Conservation (phyloP, 306 rosid genomes). For the Phaseolus lunatus region DNA sequence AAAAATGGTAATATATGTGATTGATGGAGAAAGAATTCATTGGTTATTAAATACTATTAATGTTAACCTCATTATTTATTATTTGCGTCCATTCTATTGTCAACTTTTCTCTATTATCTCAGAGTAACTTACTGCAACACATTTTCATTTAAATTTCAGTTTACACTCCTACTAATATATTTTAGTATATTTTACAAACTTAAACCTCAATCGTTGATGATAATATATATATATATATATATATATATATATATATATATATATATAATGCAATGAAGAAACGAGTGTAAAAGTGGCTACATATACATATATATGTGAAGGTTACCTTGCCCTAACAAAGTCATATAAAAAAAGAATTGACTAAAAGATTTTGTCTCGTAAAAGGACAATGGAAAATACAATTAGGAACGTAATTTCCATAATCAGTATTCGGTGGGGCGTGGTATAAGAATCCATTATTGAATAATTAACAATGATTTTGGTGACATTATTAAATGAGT, state of each 20-base stretch:
- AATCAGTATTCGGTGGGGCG: conserved; percentile 32
- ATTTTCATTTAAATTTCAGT: no score
- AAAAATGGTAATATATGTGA: conserved; percentile 25
- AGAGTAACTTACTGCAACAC: no score
- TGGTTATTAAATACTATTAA: neutral
- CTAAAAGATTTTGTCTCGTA: conserved; percentile 8
- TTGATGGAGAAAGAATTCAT: conserved; percentile 31
- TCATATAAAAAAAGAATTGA: conserved; percentile 29
- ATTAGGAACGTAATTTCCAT: conserved; percentile 39
- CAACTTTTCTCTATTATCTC: neutral
- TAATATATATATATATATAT: no score
- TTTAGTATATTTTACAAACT: no score
- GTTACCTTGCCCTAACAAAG: neutral
- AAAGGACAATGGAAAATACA: conserved; percentile 28
- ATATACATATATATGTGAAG: neutral
- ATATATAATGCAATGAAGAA: neutral
- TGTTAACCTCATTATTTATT: neutral
- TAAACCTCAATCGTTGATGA: no score
- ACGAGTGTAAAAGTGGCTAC: neutral
- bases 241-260: no score
- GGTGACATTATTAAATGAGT: conserved; percentile 48
- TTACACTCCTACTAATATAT: no score
- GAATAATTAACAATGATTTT: conserved; percentile 40
- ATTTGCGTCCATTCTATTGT: conserved; percentile 2
- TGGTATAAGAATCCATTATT: conserved; percentile 35